phyloP scores from a whole-genome alignment of 257 asterid species.

The Perilla frutescens region DNA sequence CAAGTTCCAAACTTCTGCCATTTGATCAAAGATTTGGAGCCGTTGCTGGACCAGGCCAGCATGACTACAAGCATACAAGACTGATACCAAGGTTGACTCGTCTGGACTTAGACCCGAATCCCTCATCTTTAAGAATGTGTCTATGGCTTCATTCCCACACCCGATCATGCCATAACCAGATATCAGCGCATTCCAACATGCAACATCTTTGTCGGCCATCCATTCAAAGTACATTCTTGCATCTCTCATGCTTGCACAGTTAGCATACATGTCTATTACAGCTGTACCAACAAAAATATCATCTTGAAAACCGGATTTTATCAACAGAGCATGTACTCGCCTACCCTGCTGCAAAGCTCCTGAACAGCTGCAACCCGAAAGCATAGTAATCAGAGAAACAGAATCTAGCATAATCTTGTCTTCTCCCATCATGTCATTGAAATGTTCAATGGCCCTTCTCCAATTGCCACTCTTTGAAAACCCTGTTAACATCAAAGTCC shows the following conservation, averaged over 20 bases:
- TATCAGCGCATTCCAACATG: conserved; percentile 68
- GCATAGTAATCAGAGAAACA: conserved; percentile 52
- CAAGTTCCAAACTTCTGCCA: conserved; percentile 48
- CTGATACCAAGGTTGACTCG: conserved; percentile 57
- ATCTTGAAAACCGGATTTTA: conserved; percentile 51
- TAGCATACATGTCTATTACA: conserved; percentile 61
- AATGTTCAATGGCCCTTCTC: conserved; percentile 48
- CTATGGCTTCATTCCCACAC: conserved; percentile 47
- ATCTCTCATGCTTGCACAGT: conserved; percentile 49
- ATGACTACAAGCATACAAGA: conserved; percentile 61
- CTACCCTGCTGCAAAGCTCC: conserved; percentile 71
- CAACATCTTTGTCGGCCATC: conserved; percentile 55
- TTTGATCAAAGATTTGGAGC: conserved; percentile 51
- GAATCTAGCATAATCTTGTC: conserved; percentile 46
- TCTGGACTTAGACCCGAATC: conserved; percentile 43
- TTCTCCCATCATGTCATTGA: conserved; percentile 49
- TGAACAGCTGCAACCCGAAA: conserved; percentile 57
- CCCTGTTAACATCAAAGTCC: conserved; percentile 71
- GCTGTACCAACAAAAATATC: conserved; percentile 59
- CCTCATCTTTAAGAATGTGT: conserved; percentile 47
- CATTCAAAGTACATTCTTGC: conserved; percentile 42
- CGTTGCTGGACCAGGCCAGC: conserved; percentile 58
- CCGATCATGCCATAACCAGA: conserved; percentile 64
- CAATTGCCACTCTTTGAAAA: conserved; percentile 54
- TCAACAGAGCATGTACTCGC: conserved; percentile 50